Percentiles rank a stretch among this genome's conserved stretches.
Conservation (phyloP, 2,329 filamentous ascomycete species). For the Phialophora expanda region DNA sequence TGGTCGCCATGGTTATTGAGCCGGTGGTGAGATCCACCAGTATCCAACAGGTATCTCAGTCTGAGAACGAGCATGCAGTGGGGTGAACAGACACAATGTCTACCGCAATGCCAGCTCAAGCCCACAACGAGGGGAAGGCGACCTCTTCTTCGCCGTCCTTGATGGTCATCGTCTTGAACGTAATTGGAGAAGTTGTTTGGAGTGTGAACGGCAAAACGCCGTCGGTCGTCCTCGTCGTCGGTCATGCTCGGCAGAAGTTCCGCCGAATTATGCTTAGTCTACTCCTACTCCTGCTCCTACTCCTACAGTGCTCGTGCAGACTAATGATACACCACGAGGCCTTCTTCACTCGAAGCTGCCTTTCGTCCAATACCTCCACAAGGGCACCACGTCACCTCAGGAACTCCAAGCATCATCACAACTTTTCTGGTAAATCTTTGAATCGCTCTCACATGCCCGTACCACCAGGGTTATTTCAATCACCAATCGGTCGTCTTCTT, state of each 20-base stretch:
- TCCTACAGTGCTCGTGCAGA: too few relatives aligned
- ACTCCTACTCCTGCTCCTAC: too few relatives aligned
- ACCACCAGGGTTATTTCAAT: background rate
- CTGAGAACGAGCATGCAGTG: background rate
- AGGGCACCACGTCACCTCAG: too few relatives aligned
- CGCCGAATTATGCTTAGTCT: background rate
- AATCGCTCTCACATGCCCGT: background rate
- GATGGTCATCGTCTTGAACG: conserved; percentile 6
- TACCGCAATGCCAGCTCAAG: background rate
- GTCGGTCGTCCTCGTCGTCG: background rate
- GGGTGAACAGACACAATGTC: background rate
- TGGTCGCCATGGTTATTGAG: conserved; percentile 17
- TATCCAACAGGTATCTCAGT: background rate
- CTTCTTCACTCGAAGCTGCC: background rate
- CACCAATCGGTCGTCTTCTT: conserved; percentile 52
- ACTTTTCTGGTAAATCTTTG: background rate
- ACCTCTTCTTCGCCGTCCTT: background rate
- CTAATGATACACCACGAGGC: background rate
- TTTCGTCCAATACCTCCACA: too few relatives aligned
- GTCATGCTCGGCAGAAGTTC: background rate
- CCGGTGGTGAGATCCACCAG: background rate
- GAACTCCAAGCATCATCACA: too few relatives aligned
- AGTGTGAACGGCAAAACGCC: background rate
- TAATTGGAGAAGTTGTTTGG: conserved; percentile 7
- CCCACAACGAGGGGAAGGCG: background rate